Conservation (phyloP, 768 basidiomycete genomes). For the Saitozyma sp. region DNA sequence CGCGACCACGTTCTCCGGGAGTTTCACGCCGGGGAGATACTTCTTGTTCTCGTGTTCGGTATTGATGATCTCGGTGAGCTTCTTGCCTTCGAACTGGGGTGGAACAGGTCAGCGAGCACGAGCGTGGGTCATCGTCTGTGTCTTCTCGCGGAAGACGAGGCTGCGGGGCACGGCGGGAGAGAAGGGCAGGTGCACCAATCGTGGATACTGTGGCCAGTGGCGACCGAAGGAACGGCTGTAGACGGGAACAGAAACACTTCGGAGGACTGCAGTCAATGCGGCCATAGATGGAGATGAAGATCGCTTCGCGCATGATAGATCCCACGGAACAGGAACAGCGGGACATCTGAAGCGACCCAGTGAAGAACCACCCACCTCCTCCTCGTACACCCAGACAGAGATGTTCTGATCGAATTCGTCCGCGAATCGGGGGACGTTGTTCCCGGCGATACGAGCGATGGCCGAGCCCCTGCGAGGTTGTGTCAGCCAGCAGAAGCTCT, state of each 20-base stretch:
- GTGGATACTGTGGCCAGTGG: too few relatives aligned
- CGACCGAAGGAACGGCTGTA: too few relatives aligned
- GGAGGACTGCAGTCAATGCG: too few relatives aligned
- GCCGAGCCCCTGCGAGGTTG: conserved; percentile 52
- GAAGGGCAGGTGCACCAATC: too few relatives aligned
- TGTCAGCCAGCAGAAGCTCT: conserved; percentile 1
- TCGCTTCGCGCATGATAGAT: not conserved
- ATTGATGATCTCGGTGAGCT: conserved; percentile 57
- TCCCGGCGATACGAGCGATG: conserved; percentile 53
- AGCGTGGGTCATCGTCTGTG: not conserved
- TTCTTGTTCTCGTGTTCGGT: conserved; percentile 54
- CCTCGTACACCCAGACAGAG: conserved; percentile 57
- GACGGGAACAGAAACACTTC: too few relatives aligned
- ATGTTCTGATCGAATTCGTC: conserved; percentile 55
- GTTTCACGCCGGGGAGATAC: conserved; percentile 52
- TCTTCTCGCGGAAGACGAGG: not conserved
- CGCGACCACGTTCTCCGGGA: conserved; percentile 55
- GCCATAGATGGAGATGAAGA: too few relatives aligned
- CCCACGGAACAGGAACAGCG: not conserved
- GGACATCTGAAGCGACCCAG: too few relatives aligned
- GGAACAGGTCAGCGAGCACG: too few relatives aligned
- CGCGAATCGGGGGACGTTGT: conserved; percentile 51
- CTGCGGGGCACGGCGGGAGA: not conserved
- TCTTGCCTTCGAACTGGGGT: conserved; percentile 46
- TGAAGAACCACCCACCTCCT: conserved; percentile 46